phyloP scores from a whole-genome alignment of 257 asterid genomes.

The Prunella vulgaris region DNA sequence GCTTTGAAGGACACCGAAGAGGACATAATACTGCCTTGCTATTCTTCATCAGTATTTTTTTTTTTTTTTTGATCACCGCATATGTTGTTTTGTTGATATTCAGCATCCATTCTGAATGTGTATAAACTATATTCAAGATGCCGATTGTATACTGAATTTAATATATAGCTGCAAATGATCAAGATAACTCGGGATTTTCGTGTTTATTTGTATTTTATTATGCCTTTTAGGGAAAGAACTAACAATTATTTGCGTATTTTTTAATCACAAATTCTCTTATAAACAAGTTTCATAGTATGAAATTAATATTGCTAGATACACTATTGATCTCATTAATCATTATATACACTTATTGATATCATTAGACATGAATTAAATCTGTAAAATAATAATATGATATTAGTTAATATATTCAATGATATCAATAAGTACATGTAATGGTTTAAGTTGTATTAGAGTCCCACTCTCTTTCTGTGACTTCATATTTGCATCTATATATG shows the following conservation, averaged over 20 bases:
- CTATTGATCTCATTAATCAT: no score
- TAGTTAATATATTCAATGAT: no score
- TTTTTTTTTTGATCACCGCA: not conserved
- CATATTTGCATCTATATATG: not conserved
- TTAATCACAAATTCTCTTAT: no score
- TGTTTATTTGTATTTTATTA: not conserved
- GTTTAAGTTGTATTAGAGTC: no score
- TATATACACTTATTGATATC: no score
- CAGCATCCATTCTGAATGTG: not conserved
- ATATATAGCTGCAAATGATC: not conserved
- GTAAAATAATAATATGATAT: no score
- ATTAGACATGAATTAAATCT: no score
- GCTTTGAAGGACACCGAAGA: constrained; percentile 4
- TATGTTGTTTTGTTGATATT: not conserved
- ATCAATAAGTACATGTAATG: no score
- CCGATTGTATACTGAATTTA: not conserved
- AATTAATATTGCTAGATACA: no score
- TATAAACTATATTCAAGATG: constrained; percentile 10
- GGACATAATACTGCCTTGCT: not conserved
- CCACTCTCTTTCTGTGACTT: no score
- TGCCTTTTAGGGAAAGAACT: not conserved
- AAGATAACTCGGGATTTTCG: not conserved
- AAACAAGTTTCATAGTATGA: no score
- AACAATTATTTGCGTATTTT: no score
- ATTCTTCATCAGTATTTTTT: constrained; percentile 10